Evolutionary conservation across 306 rosid species (phyloP), one percentile per base, ranked within the genome.

Genomic region (Alnus glutinosa): DNA sequence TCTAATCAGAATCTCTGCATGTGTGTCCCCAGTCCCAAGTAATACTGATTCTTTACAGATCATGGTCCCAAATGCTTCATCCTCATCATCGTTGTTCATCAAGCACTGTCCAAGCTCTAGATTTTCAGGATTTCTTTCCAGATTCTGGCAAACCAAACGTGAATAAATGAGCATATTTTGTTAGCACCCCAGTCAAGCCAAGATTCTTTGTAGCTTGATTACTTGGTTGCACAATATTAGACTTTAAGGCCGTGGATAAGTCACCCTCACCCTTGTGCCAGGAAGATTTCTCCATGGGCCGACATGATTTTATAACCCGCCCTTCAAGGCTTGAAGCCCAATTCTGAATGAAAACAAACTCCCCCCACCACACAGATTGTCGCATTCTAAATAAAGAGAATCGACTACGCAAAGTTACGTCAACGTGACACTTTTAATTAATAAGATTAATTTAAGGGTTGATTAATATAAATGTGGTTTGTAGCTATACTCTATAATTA

Each of bases 1-100:
- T 8, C 32, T 6, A 44, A 55, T 63, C 69, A 74, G 75, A 77
- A 74, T 74, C 42, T 63, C n/a, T 23, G 28, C 28, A 23, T 77
- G 2, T 34, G 46, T 12, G 1, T 58, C 15, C 37, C 2, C 13
- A 2, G 9, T 11, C 11, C 5, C 64, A 3, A 44, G 16, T 32
- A 62, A 37, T 5, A 13, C 37, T 32, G n/a, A 15, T 63, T 34
- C 70, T 14, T 63, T 32, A 14, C 15, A 62, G 13, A 16, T 13
- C 46, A 34, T 63, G 19, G 70, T 32, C 46, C 70, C 70, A 63
- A 63, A 63, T 34, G 18, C 70, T 34, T 36, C 46, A 32, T 34
- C 44, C 34, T 63, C 70, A 12, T 61, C 68, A 1, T 59, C 37
- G 5, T 12, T 11, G 37, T 59, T 59, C 39, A 30, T 62, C 69